Evolutionary conservation across 345 rosid species (phyloP), one percentile per base, ranked within the genome.

Genomic region (Sonneratia alba): DNA sequence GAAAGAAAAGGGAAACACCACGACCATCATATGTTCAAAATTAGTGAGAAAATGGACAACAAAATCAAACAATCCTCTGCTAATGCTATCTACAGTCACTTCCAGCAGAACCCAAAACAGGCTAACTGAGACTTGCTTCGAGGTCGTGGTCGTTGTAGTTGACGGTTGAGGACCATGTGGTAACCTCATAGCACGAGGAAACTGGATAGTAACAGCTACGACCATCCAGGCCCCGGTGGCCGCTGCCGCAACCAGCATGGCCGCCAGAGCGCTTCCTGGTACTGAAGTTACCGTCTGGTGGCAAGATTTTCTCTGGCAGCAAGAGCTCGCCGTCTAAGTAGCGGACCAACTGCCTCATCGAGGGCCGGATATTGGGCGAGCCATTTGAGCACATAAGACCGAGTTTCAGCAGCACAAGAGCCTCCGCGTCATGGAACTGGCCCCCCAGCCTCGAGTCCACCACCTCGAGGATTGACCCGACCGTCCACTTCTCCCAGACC

Each of bases 91-190:
- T 76, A 42, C 68, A 63, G 55, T 76, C 77, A 40, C 64, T 74
- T 70, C 79, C 75, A 45, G 77, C 69, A 24, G 75, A 49, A 42
- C 55, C 72, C 37, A 85, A 71, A 36, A 68, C 74, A 43, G 80
- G 76, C 14, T 81, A 83, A 55, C 68, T 36, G 45, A 72, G 77
- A 53, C 81, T 77, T n/a, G 83, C 85, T 83, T 86, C 87, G 27
- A 79, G 36, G 70, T 81, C 88, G 27, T 19, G 68, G 72, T 83
- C 88, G 19, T 19, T 74, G 36, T 62, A 83, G 36, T 83, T 80
- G 34, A 70, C 80, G 7, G 66, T 70, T 6, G 79, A 78, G 1
- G 89, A 85, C 68, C 78, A 75, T 1, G 74, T 59, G 40, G 83
- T 79, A 14, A 62, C 78, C 69, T 85, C 32, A 27, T 27, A 27